Percentiles rank a stretch among this genome's conserved stretches.
phyloP scores from a whole-genome alignment of 23 red algal species.

The Cyanidium caldarium region DNA sequence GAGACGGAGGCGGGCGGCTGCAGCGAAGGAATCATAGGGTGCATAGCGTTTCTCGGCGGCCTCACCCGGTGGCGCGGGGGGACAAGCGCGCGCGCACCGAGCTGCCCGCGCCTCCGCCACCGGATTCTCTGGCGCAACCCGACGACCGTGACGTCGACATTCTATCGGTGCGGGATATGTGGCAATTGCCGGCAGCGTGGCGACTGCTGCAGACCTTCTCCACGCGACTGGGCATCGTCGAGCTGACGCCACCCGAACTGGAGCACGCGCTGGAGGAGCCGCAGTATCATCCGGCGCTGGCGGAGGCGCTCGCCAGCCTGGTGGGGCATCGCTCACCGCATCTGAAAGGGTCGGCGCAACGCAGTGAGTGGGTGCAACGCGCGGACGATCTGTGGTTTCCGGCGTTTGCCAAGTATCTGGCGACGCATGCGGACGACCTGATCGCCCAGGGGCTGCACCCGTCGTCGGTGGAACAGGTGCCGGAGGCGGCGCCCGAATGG shows the following conservation, averaged over 20 bases:
- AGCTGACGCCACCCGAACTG: not conserved
- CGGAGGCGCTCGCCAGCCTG: not conserved
- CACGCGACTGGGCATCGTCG: not conserved
- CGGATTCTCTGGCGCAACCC: too few species aligned
- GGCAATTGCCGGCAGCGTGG: conserved; percentile 2
- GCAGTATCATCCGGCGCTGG: not conserved
- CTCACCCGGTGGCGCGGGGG: too few species aligned
- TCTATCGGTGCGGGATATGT: too few species aligned
- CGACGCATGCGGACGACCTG: not conserved
- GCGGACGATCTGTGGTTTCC: conserved; percentile 3
- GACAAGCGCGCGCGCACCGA: too few species aligned
- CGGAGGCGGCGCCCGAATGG: not conserved
- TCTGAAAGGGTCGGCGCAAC: not conserved
- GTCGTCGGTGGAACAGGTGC: not conserved
- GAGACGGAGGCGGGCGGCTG: too few species aligned
- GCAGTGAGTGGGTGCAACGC: not conserved
- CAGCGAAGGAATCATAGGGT: too few species aligned
- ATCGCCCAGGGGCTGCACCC: not conserved
- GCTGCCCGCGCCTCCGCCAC: too few species aligned
- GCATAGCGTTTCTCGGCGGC: too few species aligned
- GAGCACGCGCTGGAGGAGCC: not conserved
- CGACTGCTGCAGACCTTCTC: not conserved
- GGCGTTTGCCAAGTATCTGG: not conserved
- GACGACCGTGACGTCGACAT: too few species aligned
- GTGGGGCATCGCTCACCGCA: not conserved